phyloP scores from a whole-genome alignment of 495 filamentous ascomycete species.

The Xylaria bambusicola region DNA sequence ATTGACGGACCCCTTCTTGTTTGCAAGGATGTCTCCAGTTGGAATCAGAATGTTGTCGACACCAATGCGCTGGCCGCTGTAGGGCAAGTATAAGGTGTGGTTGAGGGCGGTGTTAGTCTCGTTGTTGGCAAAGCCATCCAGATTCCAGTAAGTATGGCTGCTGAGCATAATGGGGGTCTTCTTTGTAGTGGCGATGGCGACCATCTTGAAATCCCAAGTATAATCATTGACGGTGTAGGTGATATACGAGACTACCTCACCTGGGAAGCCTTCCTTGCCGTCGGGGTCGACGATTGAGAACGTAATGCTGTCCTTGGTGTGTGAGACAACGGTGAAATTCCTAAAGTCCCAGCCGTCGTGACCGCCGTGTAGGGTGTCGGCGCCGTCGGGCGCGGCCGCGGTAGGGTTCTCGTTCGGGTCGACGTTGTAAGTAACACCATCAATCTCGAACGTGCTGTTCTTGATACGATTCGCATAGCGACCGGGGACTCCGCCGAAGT shows the following conservation, averaged over 20 bases:
- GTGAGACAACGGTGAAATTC: constrained; percentile 74
- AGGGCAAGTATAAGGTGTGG: constrained; percentile 71
- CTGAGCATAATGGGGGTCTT: constrained; percentile 69
- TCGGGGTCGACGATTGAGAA: constrained; percentile 75
- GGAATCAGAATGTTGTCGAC: constrained; percentile 78
- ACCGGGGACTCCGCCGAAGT: constrained; percentile 75
- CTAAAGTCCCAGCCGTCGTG: constrained; percentile 77
- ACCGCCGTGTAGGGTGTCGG: constrained; percentile 81
- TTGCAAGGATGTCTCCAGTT: constrained; percentile 69
- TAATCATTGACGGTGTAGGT: constrained; percentile 62
- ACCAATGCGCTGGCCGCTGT: constrained; percentile 67
- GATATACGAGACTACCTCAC: constrained; percentile 74
- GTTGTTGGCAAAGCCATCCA: constrained; percentile 72
- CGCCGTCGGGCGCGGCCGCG: constrained; percentile 45
- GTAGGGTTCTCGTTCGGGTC: constrained; percentile 69
- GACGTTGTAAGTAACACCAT: constrained; percentile 64
- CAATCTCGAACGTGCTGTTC: constrained; percentile 77
- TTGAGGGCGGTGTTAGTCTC: constrained; percentile 66
- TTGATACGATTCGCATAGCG: constrained; percentile 87
- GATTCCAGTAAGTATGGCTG: constrained; percentile 80
- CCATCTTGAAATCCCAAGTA: constrained; percentile 59
- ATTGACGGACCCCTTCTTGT: constrained; percentile 61
- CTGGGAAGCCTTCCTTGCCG: constrained; percentile 75
- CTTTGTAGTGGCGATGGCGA: constrained; percentile 55
- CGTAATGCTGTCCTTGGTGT: constrained; percentile 68